phyloP scores from a whole-genome alignment of 306 rosid genomes.

The Oxytropis ochrocephala region DNA sequence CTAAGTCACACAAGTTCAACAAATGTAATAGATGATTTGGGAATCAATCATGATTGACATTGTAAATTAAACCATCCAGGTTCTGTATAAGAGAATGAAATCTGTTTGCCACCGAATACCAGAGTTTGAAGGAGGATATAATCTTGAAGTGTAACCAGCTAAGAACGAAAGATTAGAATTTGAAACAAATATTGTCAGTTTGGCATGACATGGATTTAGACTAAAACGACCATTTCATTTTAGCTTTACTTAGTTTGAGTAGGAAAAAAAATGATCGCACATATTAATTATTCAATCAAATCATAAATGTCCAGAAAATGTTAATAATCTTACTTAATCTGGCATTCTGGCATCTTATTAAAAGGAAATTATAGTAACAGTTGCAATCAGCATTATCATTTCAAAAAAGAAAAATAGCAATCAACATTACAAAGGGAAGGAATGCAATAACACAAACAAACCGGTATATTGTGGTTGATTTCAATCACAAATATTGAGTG shows the following conservation, averaged over 20 bases:
- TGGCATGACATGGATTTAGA: neutral
- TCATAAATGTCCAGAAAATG: neutral
- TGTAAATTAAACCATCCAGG: conserved; percentile 2
- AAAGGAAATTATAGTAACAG: neutral
- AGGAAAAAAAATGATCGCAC: neutral
- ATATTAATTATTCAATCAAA: conserved; percentile 1
- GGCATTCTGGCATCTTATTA: neutral
- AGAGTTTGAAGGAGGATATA: neutral
- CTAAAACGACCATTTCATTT: neutral
- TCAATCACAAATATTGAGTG: neutral
- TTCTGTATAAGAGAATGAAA: neutral
- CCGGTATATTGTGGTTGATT: neutral
- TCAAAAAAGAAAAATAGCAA: neutral
- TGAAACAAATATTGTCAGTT: neutral
- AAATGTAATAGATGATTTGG: neutral
- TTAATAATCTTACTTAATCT: neutral
- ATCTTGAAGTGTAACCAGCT: neutral
- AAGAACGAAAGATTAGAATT: neutral
- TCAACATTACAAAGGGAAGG: neutral
- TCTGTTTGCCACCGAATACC: neutral
- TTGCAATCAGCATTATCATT: neutral
- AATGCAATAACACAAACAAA: conserved; percentile 8
- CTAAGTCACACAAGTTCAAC: neutral
- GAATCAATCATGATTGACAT: neutral
- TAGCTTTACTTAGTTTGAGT: neutral